Conservation (phyloP, 129 eudicot species). For the Daucus carota region DNA sequence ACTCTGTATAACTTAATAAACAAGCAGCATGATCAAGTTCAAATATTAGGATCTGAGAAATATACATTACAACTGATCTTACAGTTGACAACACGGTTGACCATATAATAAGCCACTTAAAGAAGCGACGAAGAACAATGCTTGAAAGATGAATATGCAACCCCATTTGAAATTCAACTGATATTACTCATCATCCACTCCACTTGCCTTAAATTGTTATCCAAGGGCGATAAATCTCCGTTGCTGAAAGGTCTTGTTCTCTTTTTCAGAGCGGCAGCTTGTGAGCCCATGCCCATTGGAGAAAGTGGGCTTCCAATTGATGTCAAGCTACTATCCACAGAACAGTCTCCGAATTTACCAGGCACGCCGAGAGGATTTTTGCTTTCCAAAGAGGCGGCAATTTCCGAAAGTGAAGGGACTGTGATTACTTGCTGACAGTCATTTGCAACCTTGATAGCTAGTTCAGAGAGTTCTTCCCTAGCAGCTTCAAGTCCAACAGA, state of each 20-base stretch:
- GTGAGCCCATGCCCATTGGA: slow-evolving; percentile 36
- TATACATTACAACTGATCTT: slow-evolving; percentile 1
- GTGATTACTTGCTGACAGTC: slow-evolving; percentile 37
- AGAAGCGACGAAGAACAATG: background rate
- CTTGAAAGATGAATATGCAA: background rate
- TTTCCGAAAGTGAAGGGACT: slow-evolving; percentile 35
- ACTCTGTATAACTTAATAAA: too few species aligned
- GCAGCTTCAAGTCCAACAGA: slow-evolving; percentile 64
- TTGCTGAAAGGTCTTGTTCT: slow-evolving; percentile 33
- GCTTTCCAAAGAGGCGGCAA: slow-evolving; percentile 17
- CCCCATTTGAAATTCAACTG: slow-evolving; percentile 23
- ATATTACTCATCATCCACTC: slow-evolving; percentile 60
- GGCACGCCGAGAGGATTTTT: slow-evolving; percentile 21
- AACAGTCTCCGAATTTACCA: slow-evolving; percentile 33
- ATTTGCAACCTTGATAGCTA: slow-evolving; percentile 63
- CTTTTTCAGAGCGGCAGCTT: slow-evolving; percentile 45
- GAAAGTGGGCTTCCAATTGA: slow-evolving; percentile 55
- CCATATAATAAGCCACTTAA: background rate
- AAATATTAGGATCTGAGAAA: background rate
- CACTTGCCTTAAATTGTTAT: slow-evolving; percentile 24
- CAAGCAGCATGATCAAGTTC: background rate
- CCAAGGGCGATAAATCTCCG: slow-evolving; percentile 25
- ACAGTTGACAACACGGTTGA: background rate
- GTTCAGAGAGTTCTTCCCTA: slow-evolving; percentile 58
- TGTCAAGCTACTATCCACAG: slow-evolving; percentile 42